A percentile compares a stretch with the other conserved stretches of the same genome.
Evolutionary conservation across 805 yeast species (phyloP).

Genomic region (Ogataea chonburiensis): DNA sequence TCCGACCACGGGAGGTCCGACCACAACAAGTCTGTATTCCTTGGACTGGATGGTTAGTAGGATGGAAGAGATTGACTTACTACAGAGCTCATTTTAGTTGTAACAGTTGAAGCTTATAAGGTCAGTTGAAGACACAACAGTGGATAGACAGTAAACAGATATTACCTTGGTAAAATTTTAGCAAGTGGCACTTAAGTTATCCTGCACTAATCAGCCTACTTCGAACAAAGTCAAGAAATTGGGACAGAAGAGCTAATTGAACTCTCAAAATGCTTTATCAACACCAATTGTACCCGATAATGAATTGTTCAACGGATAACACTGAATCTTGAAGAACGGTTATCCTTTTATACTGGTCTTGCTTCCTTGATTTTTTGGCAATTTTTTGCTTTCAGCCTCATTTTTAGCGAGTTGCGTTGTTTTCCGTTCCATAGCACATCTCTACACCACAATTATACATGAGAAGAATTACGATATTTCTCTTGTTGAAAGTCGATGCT

Average conservation of each 20-base stretch:
- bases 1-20: conserved; percentile 99
- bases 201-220: not conserved
- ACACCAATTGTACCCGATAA: not conserved
- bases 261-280: too few species aligned
- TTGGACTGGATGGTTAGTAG: conserved; percentile 29
- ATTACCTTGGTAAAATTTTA: too few species aligned
- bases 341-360: conserved; percentile 1
- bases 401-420: conserved; percentile 1
- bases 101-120: too few species aligned
- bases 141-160: too few species aligned
- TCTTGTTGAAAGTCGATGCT: too few species aligned
- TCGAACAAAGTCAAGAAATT: too few species aligned
- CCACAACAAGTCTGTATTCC: conserved; percentile 92
- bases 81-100: conserved; percentile 7
- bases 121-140: too few species aligned
- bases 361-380: conserved; percentile 1
- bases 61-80: conserved; percentile 7
- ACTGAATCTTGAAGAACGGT: too few species aligned
- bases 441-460: conserved; percentile 1
- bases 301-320: not conserved
- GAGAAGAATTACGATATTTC: too few species aligned
- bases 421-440: not conserved
- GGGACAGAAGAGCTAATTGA: too few species aligned
- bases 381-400: conserved; percentile 1
- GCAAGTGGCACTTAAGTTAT: conserved; percentile 1